Evolutionary conservation across 2,329 filamentous ascomycete species (phyloP), one percentile per base, ranked within the genome.

Genomic region (Claviceps sp.): DNA sequence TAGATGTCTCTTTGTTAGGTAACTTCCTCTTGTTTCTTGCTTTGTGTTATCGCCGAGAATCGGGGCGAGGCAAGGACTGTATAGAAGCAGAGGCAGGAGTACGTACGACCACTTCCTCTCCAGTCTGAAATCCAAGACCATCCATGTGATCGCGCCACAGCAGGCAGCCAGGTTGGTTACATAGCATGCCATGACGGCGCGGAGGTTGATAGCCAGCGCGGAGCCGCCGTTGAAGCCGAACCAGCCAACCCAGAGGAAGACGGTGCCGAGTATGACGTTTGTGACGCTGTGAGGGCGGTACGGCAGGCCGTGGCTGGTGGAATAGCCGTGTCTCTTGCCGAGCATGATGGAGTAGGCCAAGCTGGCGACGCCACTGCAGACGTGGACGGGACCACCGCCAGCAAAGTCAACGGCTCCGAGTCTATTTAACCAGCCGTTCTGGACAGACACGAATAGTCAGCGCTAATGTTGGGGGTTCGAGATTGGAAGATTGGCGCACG

Each of bases 201-300:
- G 87, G 60, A 95, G 72, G 71, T 93, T 95, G 57, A 88, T 86
- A 54, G 79, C 77, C 44, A 94, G 75, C 2, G 89, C 90, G 3
- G 85, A 79, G 56, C 90, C 90, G 51, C 87, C 89, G 68, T 95
- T 96, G 79, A 96, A 96, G 48, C 90, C 90, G 65, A 95, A 93
- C 90, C 89, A 96, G 54, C 90, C 89, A 46, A 95, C 87, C 90
- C 90, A 96, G 48, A 95, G 76, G 67, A 85, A 78, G 26, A 84
- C 77, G 4, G 85, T 87, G 22, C 85, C 85, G 47, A 89, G 73
- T 47, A 87, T 81, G 57, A 88, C 81, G 59, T 86, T 75, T 53
- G 84, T 86, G 45, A 86, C 82, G 62, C 86, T 88, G 67, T 89
- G 85, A 8, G 84, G 83, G 36, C 79, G 76, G 70, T 84, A 84